Conservation (phyloP, 345 rosid genomes). For the Rhizophora mangle region DNA sequence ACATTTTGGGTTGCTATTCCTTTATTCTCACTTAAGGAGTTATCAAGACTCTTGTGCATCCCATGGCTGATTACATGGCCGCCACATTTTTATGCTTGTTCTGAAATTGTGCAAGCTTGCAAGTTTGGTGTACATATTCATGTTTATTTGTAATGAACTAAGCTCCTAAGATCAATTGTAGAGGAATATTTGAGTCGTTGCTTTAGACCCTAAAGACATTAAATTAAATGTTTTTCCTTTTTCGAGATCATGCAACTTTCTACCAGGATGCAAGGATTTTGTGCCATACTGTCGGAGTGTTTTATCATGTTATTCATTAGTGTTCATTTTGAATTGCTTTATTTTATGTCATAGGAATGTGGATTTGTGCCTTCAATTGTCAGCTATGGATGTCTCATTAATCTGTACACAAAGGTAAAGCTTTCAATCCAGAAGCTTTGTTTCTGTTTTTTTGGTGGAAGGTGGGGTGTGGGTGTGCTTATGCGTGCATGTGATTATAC, state of each 20-base stretch:
- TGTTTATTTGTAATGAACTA: not conserved
- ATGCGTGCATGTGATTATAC: no score
- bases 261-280: not conserved
- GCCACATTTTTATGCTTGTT: no score
- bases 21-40: no score
- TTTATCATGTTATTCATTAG: not conserved
- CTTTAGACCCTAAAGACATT: not conserved
- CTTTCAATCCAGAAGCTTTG: not conserved
- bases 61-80: no score
- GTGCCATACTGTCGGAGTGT: not conserved
- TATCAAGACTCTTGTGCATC: no score
- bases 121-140: not conserved
- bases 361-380: slow-evolving; percentile 83
- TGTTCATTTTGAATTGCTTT: slow-evolving; percentile 6
- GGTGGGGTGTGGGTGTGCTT: no score
- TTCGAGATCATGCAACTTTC: no score
- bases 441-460: not conserved
- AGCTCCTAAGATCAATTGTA: not conserved
- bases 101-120: not conserved
- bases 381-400: slow-evolving; percentile 89
- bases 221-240: not conserved
- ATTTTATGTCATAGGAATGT: slow-evolving; percentile 57
- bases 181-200: not conserved
- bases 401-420: slow-evolving; percentile 74
- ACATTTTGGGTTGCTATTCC: no score